These are phyloP conservation scores for Peziza echinospora DNA, from an alignment of 495 filamentous ascomycete genomes.

Conservation along the genomic window DNA sequence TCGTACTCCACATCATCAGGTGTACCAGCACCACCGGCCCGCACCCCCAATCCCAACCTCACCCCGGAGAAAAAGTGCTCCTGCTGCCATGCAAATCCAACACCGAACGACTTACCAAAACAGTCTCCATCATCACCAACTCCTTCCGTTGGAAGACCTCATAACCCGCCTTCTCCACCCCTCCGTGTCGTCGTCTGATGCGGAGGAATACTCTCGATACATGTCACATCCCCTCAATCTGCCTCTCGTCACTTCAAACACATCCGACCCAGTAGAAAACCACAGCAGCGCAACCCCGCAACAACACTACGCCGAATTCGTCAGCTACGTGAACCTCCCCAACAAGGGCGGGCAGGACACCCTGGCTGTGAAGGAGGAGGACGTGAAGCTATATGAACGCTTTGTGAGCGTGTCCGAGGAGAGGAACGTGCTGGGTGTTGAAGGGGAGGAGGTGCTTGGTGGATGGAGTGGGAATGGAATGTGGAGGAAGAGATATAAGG, in stretches of 20 bases:
- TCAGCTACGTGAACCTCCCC: constrained; percentile 14
- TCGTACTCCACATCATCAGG: too few relatives aligned
- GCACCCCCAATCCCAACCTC: not conserved
- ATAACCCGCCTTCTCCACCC: not conserved
- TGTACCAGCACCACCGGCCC: constrained; percentile 9
- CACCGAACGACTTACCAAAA: too few relatives aligned
- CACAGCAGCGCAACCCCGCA: constrained; percentile 20
- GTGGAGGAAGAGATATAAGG: constrained; percentile 78
- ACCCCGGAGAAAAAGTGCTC: not conserved
- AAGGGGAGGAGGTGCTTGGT: constrained; percentile 34
- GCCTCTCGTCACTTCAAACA: constrained; percentile 63
- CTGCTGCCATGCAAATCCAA: too few relatives aligned
- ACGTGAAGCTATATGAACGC: constrained; percentile 50
- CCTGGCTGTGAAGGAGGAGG: constrained; percentile 35
- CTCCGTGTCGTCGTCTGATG: constrained; percentile 26
- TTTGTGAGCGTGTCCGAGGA: constrained; percentile 47
- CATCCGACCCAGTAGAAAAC: constrained; percentile 27
- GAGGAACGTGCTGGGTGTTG: constrained; percentile 62
- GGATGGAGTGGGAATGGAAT: not conserved
- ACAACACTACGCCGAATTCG: constrained; percentile 18
- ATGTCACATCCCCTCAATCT: constrained; percentile 76
- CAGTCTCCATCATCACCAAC: not conserved
- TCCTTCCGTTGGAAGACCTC: not conserved
- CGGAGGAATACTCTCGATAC: constrained; percentile 75
- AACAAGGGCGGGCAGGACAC: constrained; percentile 18